A percentile compares a stretch with the other conserved stretches of the same genome.
phyloP scores from a whole-genome alignment of 1,139 yeast genomes.

The Suzukiozyma palmioleophila region DNA sequence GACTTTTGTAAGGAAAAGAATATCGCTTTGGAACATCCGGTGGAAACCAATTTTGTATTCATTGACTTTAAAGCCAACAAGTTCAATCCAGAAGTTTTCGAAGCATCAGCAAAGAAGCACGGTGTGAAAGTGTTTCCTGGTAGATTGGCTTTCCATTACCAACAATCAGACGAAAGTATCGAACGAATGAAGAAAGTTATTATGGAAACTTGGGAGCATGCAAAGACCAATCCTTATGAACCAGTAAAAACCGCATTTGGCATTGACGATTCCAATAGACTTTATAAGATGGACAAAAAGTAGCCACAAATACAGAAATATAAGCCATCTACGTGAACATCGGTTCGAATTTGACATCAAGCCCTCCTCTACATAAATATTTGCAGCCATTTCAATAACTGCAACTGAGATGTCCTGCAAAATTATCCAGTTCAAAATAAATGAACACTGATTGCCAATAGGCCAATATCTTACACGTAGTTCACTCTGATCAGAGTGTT shows the following conservation, averaged over 20 bases:
- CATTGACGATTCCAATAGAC: background rate
- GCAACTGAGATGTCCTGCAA: too few species aligned
- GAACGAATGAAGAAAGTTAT: conserved; percentile 26
- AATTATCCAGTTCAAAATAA: too few species aligned
- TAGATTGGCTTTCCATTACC: conserved; percentile 39
- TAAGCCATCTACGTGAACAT: too few species aligned
- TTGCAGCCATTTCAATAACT: too few species aligned
- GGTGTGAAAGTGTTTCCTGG: conserved; percentile 26
- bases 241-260: background rate
- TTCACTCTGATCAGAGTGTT: too few species aligned
- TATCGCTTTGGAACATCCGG: conserved; percentile 35
- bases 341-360: too few species aligned
- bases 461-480: too few species aligned
- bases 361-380: too few species aligned
- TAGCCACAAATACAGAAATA: background rate
- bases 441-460: too few species aligned
- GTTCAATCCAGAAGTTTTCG: conserved; percentile 26
- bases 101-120: conserved; percentile 21
- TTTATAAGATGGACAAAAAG: background rate
- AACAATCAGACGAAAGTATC: conserved; percentile 29
- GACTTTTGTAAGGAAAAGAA: conserved; percentile 33
- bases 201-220: conserved; percentile 25
- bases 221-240: conserved; percentile 24
- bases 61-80: conserved; percentile 31
- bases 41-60: conserved; percentile 40